These are phyloP conservation scores for Astrocystis sublimbata DNA, from an alignment of 495 filamentous ascomycete species.

Conservation along the genomic window DNA sequence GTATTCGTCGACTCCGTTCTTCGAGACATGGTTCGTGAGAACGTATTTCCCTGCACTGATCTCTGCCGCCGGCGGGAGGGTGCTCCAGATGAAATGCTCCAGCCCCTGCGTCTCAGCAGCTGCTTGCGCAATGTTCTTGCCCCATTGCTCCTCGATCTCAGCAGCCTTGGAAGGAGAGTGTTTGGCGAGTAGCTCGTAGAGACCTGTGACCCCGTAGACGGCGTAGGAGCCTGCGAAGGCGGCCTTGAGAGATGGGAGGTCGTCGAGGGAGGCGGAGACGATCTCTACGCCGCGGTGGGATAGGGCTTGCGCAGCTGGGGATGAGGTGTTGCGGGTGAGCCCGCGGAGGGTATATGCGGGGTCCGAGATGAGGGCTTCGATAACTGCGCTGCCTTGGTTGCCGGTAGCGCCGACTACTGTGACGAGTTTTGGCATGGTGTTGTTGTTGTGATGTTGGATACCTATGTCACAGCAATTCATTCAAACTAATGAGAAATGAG, in stretches of 20 bases:
- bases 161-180: conserved; percentile 25
- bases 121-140: conserved; percentile 45
- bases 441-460: too few relatives aligned
- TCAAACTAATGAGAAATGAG: neutral
- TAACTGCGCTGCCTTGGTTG: conserved; percentile 46
- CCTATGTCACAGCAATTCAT: too few relatives aligned
- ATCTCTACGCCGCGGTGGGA: conserved; percentile 39
- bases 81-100: conserved; percentile 52
- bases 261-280: conserved; percentile 51
- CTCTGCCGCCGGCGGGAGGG: conserved; percentile 36
- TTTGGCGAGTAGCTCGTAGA: conserved; percentile 43
- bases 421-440: conserved; percentile 29
- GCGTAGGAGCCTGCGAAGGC: conserved; percentile 56
- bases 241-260: conserved; percentile 43
- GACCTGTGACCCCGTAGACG: conserved; percentile 60
- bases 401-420: conserved; percentile 51
- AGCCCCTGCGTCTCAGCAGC: conserved; percentile 39
- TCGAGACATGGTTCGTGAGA: conserved; percentile 37
- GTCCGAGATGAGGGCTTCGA: conserved; percentile 34
- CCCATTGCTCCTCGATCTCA: conserved; percentile 48
- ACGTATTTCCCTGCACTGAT: conserved; percentile 26
- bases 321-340: conserved; percentile 45
- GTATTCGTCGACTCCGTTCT: conserved; percentile 38
- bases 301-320: conserved; percentile 36
- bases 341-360: conserved; percentile 41